Evolutionary conservation across 345 rosid species (phyloP).

Genomic region (Sisymbrium irio): DNA sequence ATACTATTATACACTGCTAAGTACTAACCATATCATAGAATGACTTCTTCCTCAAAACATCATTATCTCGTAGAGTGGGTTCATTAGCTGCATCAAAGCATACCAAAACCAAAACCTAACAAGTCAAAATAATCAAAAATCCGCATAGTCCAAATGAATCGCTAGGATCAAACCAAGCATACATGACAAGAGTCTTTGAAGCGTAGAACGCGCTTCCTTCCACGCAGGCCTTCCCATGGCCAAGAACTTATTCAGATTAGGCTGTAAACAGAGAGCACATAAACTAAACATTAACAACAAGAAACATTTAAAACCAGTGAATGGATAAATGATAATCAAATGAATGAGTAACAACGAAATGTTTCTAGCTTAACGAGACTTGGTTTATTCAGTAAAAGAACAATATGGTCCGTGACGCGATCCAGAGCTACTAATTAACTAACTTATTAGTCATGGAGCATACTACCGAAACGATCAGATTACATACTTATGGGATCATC

Average conservation of each 20-base stretch:
- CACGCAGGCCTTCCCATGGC: slow-evolving; percentile 91
- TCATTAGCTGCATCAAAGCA: slow-evolving; percentile 58
- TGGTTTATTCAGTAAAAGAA: no score
- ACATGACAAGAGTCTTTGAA: slow-evolving; percentile 82
- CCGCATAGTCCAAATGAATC: neutral
- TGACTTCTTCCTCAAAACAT: slow-evolving; percentile 54
- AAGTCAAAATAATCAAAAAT: neutral
- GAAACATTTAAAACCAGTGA: neutral
- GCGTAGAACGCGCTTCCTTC: slow-evolving; percentile 90
- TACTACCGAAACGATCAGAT: slow-evolving; percentile 1
- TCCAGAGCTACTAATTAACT: neutral
- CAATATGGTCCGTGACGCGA: neutral
- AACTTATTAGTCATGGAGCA: slow-evolving; percentile 14
- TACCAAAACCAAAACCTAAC: slow-evolving; percentile 21
- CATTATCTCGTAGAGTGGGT: slow-evolving; percentile 69
- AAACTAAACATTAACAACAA: slow-evolving; percentile 11
- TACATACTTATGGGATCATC: neutral
- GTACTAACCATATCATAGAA: slow-evolving; percentile 69
- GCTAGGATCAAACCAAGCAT: slow-evolving; percentile 27
- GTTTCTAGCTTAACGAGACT: neutral
- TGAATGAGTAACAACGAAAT: neutral
- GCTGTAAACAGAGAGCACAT: slow-evolving; percentile 51
- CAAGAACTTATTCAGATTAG: slow-evolving; percentile 70
- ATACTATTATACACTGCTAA: neutral
- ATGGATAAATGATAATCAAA: neutral